Conservation (phyloP, 345 rosid species). For the Ailanthus altissimus region DNA sequence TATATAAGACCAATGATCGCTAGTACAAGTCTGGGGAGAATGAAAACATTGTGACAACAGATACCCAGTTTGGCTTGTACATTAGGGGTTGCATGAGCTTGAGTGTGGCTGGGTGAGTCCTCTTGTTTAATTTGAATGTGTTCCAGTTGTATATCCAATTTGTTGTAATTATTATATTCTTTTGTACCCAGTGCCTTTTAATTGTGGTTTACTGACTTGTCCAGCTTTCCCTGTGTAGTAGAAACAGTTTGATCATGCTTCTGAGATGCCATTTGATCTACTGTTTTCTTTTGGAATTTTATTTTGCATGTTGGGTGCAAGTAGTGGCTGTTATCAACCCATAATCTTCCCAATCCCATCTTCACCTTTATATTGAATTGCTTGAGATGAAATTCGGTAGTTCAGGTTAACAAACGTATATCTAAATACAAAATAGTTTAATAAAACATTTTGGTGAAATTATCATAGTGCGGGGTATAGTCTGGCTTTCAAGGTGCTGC, state of each 20-base stretch:
- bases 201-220: background rate
- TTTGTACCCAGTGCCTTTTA: background rate
- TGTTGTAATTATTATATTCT: conserved; percentile 20
- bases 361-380: background rate
- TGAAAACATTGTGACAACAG: background rate
- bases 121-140: conserved; percentile 14
- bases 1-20: background rate
- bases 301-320: too few relatives aligned
- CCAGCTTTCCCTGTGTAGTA: background rate
- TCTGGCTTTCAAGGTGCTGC: background rate
- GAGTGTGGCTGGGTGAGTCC: background rate
- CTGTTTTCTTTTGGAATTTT: too few relatives aligned
- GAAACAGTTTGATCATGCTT: background rate
- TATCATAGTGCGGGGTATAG: background rate
- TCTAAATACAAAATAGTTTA: background rate
- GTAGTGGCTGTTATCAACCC: background rate
- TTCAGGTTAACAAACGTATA: background rate
- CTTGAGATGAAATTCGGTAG: background rate
- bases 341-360: background rate
- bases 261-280: background rate
- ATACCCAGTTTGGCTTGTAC: conserved; percentile 8
- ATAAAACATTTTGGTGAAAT: background rate
- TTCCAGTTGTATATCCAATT: conserved; percentile 20
- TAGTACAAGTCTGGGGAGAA: conserved; percentile 10
- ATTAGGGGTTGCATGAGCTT: conserved; percentile 11